Evolutionary conservation across 2,329 filamentous ascomycete genomes (phyloP), one percentile per base, ranked within the genome.

Genomic region (Stenocarpella maydis): DNA sequence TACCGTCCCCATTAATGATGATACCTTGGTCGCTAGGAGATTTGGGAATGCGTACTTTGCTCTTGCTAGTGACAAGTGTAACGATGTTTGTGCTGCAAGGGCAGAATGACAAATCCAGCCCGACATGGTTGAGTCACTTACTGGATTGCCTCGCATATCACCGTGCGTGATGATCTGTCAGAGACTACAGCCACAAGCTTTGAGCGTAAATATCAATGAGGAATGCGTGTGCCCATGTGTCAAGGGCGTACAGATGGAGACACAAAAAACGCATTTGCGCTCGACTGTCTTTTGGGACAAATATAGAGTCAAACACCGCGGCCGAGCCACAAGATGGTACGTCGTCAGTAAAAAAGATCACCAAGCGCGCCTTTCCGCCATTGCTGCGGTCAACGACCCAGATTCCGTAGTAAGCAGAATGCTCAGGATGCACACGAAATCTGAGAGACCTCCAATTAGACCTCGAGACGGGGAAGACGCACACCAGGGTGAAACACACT

Each of bases 241-340:
- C 24, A 37, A 37, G 58, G 28, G n/a, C 28, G 41, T 31, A 41
- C 41, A 15, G 26, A 17, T 34, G 26, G 58, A 45, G 34, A 21
- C 41, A 26, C 41, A 17, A 43, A 24, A 17, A 43, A 24, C 15
- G 41, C 28, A 61, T 19, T 47, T 61, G 58, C 43, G 58, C 43
- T 47, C 28, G 24, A 45, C 24, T 61, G 39, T 24, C 12, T 9
- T 6, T 61, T 34, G 41, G 43, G 47, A 26, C 12, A 47, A 41
- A 61, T n/a, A 61, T 61, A 61, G 58, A 61, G 41, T 61, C 58
- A 61, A 47, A 61, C 58, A 37, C 58, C 58, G 41, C 28, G 41
- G 19, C 41, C 47, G 58, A 61, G 41, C 58, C 58, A 61, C 58
- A 47, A 17, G 41, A 47, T 61, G 28, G 41, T 28, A 43, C 58